Evolutionary conservation across 108 stramenopile genomes (phyloP).

Genomic region (Cyclotella choctawhatcheeana): DNA sequence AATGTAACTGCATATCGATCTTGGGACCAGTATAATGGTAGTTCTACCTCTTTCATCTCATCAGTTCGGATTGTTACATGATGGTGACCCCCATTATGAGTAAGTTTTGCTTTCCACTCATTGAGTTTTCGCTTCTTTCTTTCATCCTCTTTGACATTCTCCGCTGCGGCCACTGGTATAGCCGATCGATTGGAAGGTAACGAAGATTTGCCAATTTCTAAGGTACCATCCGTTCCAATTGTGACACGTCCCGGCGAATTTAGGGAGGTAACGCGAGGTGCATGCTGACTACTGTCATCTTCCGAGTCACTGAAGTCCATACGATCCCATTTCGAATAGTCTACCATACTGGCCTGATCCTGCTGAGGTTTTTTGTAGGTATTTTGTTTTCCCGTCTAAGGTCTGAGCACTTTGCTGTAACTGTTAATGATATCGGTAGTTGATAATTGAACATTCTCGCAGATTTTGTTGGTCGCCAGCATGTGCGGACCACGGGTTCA

Average conservation of each 20-base stretch:
- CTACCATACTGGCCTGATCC: conserved; percentile 40
- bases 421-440: too few relatives aligned
- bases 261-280: conserved; percentile 46
- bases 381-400: too few relatives aligned
- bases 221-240: conserved; percentile 37
- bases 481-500: too few relatives aligned
- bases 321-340: conserved; percentile 58
- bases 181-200: neutral
- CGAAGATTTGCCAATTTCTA: conserved; percentile 29
- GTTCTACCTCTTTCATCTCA: neutral
- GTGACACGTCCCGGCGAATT: conserved; percentile 47
- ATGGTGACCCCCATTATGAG: conserved; percentile 36
- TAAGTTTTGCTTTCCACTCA: conserved; percentile 3
- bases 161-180: neutral
- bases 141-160: neutral
- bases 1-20: conserved; percentile 35
- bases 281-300: conserved; percentile 11
- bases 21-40: conserved; percentile 48
- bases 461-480: too few relatives aligned
- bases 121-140: conserved; percentile 22
- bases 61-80: conserved; percentile 3
- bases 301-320: conserved; percentile 49
- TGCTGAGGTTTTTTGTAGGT: too few relatives aligned
- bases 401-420: too few relatives aligned
- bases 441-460: too few relatives aligned